Conservation (phyloP, 2,329 filamentous ascomycete species). For the Stagonosporopsis tanaceti region DNA sequence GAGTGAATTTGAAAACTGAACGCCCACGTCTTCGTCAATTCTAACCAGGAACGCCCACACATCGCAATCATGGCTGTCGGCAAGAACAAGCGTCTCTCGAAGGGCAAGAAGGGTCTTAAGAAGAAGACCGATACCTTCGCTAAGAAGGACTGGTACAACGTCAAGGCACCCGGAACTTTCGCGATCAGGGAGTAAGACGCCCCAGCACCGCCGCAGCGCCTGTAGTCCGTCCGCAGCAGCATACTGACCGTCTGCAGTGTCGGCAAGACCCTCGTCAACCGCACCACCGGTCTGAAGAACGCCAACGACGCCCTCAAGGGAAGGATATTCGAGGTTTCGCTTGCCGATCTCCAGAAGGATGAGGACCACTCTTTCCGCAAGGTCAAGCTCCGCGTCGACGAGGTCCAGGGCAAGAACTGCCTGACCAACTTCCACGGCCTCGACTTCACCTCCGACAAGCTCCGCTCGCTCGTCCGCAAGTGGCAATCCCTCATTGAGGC, state of each 20-base stretch:
- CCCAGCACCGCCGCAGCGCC: slow-evolving; percentile 23
- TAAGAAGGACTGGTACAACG: slow-evolving; percentile 98
- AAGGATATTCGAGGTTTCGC: slow-evolving; percentile 97
- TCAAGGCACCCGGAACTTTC: slow-evolving; percentile 98
- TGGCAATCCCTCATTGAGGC: slow-evolving; percentile 99
- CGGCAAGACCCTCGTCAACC: slow-evolving; percentile 99
- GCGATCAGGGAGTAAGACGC: slow-evolving; percentile 88
- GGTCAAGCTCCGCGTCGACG: slow-evolving; percentile 97
- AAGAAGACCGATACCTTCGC: slow-evolving; percentile 99
- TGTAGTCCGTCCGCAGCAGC: slow-evolving; percentile 17
- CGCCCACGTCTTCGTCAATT: slow-evolving; percentile 36
- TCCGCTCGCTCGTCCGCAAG: slow-evolving; percentile 98
- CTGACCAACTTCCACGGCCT: slow-evolving; percentile 99
- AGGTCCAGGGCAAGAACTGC: slow-evolving; percentile 99
- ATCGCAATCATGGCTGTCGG: slow-evolving; percentile 82
- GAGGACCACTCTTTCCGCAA: slow-evolving; percentile 99
- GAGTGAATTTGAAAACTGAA: slow-evolving; percentile 8
- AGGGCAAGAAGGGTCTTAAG: slow-evolving; percentile 99
- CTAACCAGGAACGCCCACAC: slow-evolving; percentile 41
- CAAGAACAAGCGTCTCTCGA: slow-evolving; percentile 99
- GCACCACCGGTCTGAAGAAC: slow-evolving; percentile 99
- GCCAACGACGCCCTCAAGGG: slow-evolving; percentile 99
- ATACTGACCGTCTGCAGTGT: slow-evolving; percentile 69
- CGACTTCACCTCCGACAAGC: slow-evolving; percentile 99
- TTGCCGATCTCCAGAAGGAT: slow-evolving; percentile 99